Evolutionary conservation across 805 yeast genomes (phyloP), one percentile per base, ranked within the genome.

Genomic region (Saccharomycopsis lassenensis): DNA sequence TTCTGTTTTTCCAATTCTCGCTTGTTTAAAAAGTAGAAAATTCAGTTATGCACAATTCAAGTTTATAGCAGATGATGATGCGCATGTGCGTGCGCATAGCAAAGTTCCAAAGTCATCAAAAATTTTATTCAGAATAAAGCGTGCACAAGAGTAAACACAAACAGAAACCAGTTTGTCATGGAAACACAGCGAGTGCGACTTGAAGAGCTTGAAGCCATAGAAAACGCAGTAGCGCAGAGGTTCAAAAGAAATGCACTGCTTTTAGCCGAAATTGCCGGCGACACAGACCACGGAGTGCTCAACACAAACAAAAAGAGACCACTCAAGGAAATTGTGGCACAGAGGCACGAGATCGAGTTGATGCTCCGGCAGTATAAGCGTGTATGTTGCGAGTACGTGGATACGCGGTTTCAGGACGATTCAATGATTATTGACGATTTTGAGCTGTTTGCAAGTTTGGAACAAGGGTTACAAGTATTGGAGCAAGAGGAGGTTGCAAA

Each of bases 181-280:
- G 77, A 72, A 32, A 44, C 45, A 3, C 52, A 54, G 25, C 50
- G 77, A 33, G 37, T 46, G 3, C 38, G 57, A 1, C 40, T 72
- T 5, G 85, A 77, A 48, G 91, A 81, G 50, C 54, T 82, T 14
- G 94, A 87, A 44, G 57, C 71, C 2, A 66, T 89, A 3, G 93
- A 87, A 48, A 48, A 57, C 20, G 84, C 84, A 0, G 63, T 85
- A 0, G 55, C 78, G 0, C 67, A 66, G 31, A 59, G 96, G 36
- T 57, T 85, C 3, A 60, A 63, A 34, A 50, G 74, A 39, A 78
- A 81, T 48, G 86, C 89, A 0, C 62, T 58, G 12, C 41, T 82
- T 2, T 63, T 69, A 26, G 65, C 63, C 2, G 52, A 50, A 4
- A 52, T 22, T 49, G 24, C 39, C 46, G 29, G 39, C 46, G 36